Evolutionary conservation across 2,329 filamentous ascomycete species (phyloP).

Genomic region (Thelonectria olida): DNA sequence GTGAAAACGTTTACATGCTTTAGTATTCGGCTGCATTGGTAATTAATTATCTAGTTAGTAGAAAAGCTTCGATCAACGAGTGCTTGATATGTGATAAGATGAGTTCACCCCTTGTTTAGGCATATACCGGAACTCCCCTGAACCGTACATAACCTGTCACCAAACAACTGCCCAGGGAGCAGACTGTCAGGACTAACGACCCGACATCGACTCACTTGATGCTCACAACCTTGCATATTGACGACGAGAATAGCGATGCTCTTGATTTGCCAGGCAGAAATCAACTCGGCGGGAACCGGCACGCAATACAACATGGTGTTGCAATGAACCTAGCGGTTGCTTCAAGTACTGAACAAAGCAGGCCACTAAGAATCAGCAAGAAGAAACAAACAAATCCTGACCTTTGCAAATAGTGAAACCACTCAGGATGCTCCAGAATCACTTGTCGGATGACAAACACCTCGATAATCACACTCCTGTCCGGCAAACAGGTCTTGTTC

Average conservation of each 20-base stretch:
- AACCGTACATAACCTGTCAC: background rate
- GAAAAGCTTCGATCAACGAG: no score
- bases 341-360: background rate
- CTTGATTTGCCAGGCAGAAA: background rate
- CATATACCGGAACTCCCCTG: background rate
- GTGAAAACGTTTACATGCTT: no score
- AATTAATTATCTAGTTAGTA: no score
- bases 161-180: background rate
- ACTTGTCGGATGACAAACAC: background rate
- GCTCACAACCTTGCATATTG: conserved; percentile 22
- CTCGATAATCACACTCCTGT: background rate
- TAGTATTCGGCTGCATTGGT: no score
- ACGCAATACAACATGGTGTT: background rate
- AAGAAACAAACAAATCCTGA: background rate
- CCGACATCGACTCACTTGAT: background rate
- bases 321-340: background rate
- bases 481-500: no score
- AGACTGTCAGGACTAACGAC: background rate
- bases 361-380: background rate
- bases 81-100: no score
- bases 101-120: no score
- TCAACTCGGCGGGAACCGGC: background rate
- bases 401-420: no score
- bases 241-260: background rate
- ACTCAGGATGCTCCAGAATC: no score